Base-by-base conservation (phyloP, 1,139 yeast species). In the Protomyces macrosporus region DNA sequence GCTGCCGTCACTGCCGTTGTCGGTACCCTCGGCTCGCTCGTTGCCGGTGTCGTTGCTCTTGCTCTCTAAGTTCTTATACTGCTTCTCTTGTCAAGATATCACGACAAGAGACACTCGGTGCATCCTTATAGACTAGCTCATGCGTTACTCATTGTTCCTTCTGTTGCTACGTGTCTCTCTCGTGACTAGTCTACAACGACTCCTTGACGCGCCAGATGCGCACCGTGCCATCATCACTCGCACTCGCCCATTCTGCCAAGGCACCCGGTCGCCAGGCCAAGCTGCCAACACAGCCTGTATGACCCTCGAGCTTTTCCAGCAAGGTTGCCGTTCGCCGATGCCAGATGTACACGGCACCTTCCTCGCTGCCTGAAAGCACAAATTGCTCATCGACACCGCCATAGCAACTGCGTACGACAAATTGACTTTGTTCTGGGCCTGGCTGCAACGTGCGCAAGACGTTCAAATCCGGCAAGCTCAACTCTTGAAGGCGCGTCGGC, bases 401-500 rank as follows among this genome's bases (percentile, higher is more conserved):
- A 73, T 90, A 87, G 68, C 90, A 81, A 0, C 96, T 86, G 45
- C 97, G 79, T 36, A 91, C 82, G 52, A 90, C 85, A 71, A 79
- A 87, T 37, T 84, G 81, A 42, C 83, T 81, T 71, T 87, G 95
- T 62, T 82, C 81, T 71, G 86, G 89, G 0, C 97, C 97, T 52
- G 82, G 77, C 9, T 14, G 16, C 69, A 82, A 86, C 69, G 84
- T 87, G 65, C 84, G 83, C 45, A 83, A 80, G 35, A 87, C 74
- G 0, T 82, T 74, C 34, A 78, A 75, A 60, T 77, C 76, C 35
- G 76, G 74, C 68, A 83, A 76, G 70, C 88, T 87, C 95, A 96
- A 90, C 6, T 90, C 76, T 70, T 88, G 95, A 16, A 90, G 75
- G 71, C 87, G 95, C 69, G 87, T 90, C n/a, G 84, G 83, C 14